Conservation (phyloP, 179 eudicot species). For the Camellia oleifera region DNA sequence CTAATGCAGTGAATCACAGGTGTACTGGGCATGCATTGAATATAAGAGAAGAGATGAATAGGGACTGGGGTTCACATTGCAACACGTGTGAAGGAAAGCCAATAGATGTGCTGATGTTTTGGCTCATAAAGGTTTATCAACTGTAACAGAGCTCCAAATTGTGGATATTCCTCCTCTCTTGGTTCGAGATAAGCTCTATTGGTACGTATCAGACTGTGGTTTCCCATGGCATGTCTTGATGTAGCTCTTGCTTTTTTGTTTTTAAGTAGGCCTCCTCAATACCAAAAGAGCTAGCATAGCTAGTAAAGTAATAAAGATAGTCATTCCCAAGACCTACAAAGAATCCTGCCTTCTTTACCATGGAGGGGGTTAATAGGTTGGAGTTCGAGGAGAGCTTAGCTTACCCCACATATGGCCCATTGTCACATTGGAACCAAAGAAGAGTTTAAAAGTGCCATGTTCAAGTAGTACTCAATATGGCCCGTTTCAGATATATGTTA, state of each 20-base stretch:
- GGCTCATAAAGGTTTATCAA: too few species aligned
- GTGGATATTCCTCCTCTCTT: too few species aligned
- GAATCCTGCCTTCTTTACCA: neutral
- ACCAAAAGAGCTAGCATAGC: neutral
- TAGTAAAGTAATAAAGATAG: neutral
- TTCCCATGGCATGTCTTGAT: too few species aligned
- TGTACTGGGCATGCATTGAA: neutral
- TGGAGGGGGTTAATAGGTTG: neutral
- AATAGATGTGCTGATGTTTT: too few species aligned
- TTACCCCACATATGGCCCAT: neutral
- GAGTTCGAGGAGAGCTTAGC: neutral
- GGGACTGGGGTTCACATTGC: too few species aligned
- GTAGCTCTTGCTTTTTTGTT: too few species aligned
- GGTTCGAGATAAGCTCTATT: too few species aligned
- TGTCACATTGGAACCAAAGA: neutral
- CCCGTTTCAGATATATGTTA: neutral
- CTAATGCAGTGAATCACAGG: neutral
- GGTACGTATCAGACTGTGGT: too few species aligned
- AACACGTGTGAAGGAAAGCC: too few species aligned
- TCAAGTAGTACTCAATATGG: too few species aligned
- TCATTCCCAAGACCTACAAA: neutral
- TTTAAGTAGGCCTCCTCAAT: neutral
- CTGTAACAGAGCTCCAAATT: too few species aligned
- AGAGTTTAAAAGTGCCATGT: neutral
- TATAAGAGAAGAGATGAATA: neutral